These are phyloP conservation scores for Gossypium raimondii DNA, from an alignment of 345 rosid species.

Conservation along the genomic window DNA sequence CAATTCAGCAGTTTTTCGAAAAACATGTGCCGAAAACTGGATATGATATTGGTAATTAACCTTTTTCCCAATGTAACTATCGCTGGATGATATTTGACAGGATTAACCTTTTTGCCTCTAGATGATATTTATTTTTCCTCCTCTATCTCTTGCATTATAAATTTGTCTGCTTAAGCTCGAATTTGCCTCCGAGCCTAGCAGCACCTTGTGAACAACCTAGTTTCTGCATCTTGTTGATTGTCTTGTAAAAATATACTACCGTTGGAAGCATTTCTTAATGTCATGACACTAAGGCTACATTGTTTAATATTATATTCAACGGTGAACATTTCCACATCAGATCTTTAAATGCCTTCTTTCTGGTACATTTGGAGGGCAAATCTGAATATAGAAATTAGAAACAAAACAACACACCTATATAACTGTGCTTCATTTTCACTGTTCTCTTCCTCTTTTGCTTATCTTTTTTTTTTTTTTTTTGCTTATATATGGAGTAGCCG, in stretches of 20 bases:
- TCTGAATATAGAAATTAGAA: neutral
- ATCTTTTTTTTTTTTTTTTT: neutral
- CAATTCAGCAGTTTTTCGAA: conserved; percentile 53
- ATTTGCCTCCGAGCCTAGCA: neutral
- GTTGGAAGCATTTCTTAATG: neutral
- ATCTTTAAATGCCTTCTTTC: neutral
- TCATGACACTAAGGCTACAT: neutral
- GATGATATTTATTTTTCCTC: neutral
- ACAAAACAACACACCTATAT: neutral
- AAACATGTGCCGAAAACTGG: conserved; percentile 40
- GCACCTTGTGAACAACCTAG: conserved; percentile 2
- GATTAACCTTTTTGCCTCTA: neutral
- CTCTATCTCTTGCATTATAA: neutral
- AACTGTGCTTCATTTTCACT: neutral
- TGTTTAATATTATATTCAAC: neutral
- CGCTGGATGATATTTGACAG: neutral
- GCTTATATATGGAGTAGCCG: neutral
- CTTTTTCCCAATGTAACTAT: conserved; percentile 3
- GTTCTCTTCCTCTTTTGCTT: neutral
- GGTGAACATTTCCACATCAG: neutral
- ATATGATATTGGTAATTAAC: conserved; percentile 38
- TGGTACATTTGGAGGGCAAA: neutral
- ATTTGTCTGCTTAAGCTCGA: neutral
- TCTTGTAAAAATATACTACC: neutral
- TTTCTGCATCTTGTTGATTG: neutral